Conservation (phyloP, 2,329 filamentous ascomycete genomes). For the Tympanopsis confertula region DNA sequence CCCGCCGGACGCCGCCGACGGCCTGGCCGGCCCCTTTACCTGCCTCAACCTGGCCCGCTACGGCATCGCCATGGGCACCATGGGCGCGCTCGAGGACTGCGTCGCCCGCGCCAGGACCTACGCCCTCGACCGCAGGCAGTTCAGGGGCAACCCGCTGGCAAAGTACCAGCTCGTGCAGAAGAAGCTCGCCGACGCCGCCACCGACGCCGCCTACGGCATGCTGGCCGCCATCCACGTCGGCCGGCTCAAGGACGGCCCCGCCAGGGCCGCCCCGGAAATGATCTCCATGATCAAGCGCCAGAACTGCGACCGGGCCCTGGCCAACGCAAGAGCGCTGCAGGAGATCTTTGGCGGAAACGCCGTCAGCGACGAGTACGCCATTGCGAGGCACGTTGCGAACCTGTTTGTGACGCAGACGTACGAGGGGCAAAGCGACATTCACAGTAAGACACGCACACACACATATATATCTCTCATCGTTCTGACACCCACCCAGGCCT, state of each 20-base stretch:
- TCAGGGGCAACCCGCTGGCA: slow-evolving; percentile 87
- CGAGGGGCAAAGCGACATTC: slow-evolving; percentile 96
- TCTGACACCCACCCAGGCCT: slow-evolving; percentile 37
- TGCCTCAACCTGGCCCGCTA: slow-evolving; percentile 90
- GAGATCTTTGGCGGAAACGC: slow-evolving; percentile 97
- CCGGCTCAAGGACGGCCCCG: slow-evolving; percentile 78
- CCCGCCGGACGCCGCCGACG: slow-evolving; percentile 75
- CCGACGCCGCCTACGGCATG: slow-evolving; percentile 85
- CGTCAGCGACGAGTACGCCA: slow-evolving; percentile 93
- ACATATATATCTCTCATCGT: slow-evolving; percentile 5
- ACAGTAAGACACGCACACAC: slow-evolving; percentile 42
- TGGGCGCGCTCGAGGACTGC: slow-evolving; percentile 89
- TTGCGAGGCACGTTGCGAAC: slow-evolving; percentile 90
- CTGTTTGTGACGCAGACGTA: slow-evolving; percentile 96
- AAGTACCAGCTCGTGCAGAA: slow-evolving; percentile 97
- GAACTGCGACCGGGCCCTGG: slow-evolving; percentile 84
- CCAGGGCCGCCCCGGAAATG: slow-evolving; percentile 85
- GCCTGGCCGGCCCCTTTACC: slow-evolving; percentile 77
- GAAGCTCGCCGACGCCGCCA: slow-evolving; percentile 86
- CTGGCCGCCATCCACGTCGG: slow-evolving; percentile 84
- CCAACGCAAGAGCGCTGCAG: slow-evolving; percentile 70
- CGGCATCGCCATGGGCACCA: slow-evolving; percentile 86
- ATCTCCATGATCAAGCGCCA: slow-evolving; percentile 93
- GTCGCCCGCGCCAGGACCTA: slow-evolving; percentile 72
- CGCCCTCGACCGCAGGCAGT: slow-evolving; percentile 85